Evolutionary conservation across 2,329 filamentous ascomycete genomes (phyloP).

Genomic region (Cladosporium sp.): DNA sequence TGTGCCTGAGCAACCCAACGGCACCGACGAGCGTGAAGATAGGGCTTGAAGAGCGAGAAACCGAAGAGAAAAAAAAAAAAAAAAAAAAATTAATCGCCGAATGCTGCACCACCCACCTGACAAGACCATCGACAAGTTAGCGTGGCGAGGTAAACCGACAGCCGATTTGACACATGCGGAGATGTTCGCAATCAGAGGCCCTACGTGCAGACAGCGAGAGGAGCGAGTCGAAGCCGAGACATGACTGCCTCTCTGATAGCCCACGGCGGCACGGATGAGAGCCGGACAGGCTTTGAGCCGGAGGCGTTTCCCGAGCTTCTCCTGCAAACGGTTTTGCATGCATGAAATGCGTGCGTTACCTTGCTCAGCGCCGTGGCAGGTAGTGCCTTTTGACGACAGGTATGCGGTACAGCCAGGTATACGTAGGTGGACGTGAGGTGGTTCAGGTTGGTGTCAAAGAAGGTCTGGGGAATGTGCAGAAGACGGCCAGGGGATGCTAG

Average conservation of each 20-base stretch:
- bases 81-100: background rate
- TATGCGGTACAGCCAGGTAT: slow-evolving; percentile 6
- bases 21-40: background rate
- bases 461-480: too few relatives aligned
- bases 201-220: slow-evolving; percentile 1
- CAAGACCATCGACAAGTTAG: slow-evolving; percentile 1
- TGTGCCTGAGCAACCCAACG: slow-evolving; percentile 5
- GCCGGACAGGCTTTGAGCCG: background rate
- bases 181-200: slow-evolving; percentile 9
- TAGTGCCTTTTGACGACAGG: slow-evolving; percentile 9
- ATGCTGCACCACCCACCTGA: background rate
- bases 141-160: slow-evolving; percentile 13
- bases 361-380: slow-evolving; percentile 6
- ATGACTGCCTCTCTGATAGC: background rate
- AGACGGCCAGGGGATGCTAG: too few relatives aligned
- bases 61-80: too few relatives aligned
- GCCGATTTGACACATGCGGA: slow-evolving; percentile 11
- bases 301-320: slow-evolving; percentile 7
- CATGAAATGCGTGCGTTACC: slow-evolving; percentile 11
- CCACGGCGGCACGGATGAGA: slow-evolving; percentile 7
- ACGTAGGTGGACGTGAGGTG: background rate
- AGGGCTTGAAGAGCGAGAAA: background rate
- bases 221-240: slow-evolving; percentile 6
- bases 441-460: too few relatives aligned
- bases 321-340: slow-evolving; percentile 10